Base-by-base conservation (phyloP, 2,329 filamentous ascomycete genomes). In the Monascus ruber region DNA sequence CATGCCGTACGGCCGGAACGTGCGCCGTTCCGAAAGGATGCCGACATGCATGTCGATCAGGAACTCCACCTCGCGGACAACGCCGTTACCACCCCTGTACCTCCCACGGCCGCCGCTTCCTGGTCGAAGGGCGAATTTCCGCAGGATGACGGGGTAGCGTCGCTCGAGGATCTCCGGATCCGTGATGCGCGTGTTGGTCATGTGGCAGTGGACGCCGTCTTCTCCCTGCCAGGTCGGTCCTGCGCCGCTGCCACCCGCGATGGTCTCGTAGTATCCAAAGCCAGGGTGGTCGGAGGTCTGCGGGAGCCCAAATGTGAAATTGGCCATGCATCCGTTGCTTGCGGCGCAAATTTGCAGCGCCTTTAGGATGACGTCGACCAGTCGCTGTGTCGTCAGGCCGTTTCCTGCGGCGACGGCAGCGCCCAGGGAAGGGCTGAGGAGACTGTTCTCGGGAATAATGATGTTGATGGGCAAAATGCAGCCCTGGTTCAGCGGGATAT, bases 131-230 rank as follows among this genome's bases (percentile, higher is more conserved):
- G 72, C 71, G 57, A 88, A 89, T 48, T 83, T 73, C 5, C 79
- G 70, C 28, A 91, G 63, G 1, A 91, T 59, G 1, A 86, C 81
- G 0, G 83, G 83, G 52, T 87, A 87, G 5, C 84, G 68, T 26
- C 81, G 71, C 64, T 89, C 84, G 47, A 89, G 83, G 5, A 87
- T 74, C 56, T 91, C 85, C 0, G 80, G 72, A 55, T 89, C 84
- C 0, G 84, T 88, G 54, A 88, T 89, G 9, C 83, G 74, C 3
- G 84, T 89, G 58, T 91, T 91, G 5, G 85, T 89, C 81, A 88
- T 87, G 62, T 89, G 83, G 2, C 76, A 81, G 56, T 89, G 83
- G n/a, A 88, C 82, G 10, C 82, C 83, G 37, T 70, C 76, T 8
- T 81, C 80, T 29, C 84, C 84, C 43, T 81, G 69, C 83, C 83